Percentiles rank a stretch among this genome's conserved stretches.
Conservation (phyloP, 1,284 basidiomycete species). For the Tilletia walkeri region DNA sequence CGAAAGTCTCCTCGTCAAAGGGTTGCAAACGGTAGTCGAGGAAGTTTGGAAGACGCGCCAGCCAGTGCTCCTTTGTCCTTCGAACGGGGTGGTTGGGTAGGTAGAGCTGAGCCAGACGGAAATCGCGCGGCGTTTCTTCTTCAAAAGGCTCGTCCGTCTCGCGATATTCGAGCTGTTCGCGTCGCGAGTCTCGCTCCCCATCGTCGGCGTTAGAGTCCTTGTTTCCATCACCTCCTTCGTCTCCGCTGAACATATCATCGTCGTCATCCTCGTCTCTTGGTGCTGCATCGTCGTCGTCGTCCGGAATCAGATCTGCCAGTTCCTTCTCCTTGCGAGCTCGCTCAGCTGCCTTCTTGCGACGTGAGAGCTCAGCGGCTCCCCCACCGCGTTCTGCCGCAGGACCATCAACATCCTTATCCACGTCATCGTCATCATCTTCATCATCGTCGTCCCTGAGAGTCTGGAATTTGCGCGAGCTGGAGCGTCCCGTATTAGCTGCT, state of each 20-base stretch:
- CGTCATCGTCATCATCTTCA: constrained; percentile 1
- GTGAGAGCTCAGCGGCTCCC: not conserved
- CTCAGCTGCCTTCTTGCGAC: not conserved
- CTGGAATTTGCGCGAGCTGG: not conserved
- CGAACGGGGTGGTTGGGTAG: constrained; percentile 45
- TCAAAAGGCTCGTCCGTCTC: constrained; percentile 20
- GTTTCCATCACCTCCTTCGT: not conserved
- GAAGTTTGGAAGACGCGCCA: constrained; percentile 52
- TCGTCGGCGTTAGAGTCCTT: not conserved
- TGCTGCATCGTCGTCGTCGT: not conserved
- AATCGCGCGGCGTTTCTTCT: constrained; percentile 65
- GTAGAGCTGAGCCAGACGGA: constrained; percentile 60
- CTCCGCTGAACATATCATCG: constrained; percentile 12
- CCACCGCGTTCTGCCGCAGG: not conserved
- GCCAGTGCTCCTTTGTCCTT: constrained; percentile 46
- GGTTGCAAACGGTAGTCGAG: constrained; percentile 42
- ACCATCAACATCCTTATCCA: not conserved
- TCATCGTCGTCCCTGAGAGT: constrained; percentile 7
- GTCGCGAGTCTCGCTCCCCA: not conserved
- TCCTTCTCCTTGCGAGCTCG: not conserved
- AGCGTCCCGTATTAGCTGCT: not conserved
- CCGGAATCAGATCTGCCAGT: constrained; percentile 10
- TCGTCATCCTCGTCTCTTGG: not conserved
- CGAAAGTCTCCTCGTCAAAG: constrained; percentile 42
- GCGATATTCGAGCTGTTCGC: constrained; percentile 15